Percentiles rank a stretch among this genome's conserved stretches.
Conservation (phyloP, 306 rosid species). For the Ochetophila trinervis region DNA sequence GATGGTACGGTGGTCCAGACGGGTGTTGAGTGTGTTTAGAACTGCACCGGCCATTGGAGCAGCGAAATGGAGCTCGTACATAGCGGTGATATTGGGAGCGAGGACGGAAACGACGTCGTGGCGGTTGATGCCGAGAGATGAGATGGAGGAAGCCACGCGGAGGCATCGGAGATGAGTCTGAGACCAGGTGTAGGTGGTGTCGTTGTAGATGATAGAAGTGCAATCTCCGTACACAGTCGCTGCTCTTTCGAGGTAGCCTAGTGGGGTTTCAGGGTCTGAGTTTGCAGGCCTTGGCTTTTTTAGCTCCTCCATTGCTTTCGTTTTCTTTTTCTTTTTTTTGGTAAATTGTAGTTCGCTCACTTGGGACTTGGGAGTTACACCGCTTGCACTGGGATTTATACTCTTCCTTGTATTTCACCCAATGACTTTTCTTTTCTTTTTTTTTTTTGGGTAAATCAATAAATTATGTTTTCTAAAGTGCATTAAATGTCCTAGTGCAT, state of each 20-base stretch:
- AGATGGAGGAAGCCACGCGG: slow-evolving; percentile 51
- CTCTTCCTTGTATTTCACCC: too few species aligned
- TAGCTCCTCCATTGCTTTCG: slow-evolving; percentile 33
- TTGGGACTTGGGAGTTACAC: too few species aligned
- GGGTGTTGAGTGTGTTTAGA: slow-evolving; percentile 61
- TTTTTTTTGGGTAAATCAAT: too few species aligned
- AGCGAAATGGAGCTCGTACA: slow-evolving; percentile 54
- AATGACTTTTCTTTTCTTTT: too few species aligned
- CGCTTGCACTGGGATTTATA: too few species aligned
- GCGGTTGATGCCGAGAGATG: slow-evolving; percentile 37
- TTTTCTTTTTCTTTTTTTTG: too few species aligned
- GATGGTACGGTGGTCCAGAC: slow-evolving; percentile 59
- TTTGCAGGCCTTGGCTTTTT: slow-evolving; percentile 44
- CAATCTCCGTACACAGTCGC: slow-evolving; percentile 47
- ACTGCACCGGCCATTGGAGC: slow-evolving; percentile 69
- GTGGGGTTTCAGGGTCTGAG: slow-evolving; percentile 51
- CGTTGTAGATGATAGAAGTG: slow-evolving; percentile 42
- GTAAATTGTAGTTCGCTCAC: too few species aligned
- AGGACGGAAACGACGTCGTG: background rate
- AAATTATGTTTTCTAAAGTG: too few species aligned
- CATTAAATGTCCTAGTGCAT: too few species aligned
- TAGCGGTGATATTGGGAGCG: slow-evolving; percentile 30
- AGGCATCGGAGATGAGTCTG: slow-evolving; percentile 50
- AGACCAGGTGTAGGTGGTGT: slow-evolving; percentile 51
- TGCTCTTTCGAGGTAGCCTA: slow-evolving; percentile 47